These are phyloP conservation scores for Porphyridium purpureum DNA, from an alignment of 23 red algal genomes.

Conservation along the genomic window DNA sequence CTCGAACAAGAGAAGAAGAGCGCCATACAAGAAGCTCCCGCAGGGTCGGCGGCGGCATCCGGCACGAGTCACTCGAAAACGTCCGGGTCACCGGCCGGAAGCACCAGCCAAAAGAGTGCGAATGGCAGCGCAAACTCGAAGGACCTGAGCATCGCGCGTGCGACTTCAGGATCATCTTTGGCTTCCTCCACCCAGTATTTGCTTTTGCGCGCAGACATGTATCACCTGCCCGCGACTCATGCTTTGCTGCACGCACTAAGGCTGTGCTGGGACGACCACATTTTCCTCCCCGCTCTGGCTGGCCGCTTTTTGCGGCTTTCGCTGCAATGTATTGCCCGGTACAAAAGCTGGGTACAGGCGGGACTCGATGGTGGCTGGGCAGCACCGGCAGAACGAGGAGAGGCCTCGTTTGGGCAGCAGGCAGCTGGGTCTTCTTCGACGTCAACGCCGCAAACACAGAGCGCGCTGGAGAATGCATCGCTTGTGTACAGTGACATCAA, in stretches of 20 bases:
- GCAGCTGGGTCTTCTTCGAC: not conserved
- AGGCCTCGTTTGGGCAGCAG: not conserved
- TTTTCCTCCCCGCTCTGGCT: slow-evolving; percentile 30
- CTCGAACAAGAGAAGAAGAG: no score
- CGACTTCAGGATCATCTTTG: not conserved
- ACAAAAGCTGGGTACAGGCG: slow-evolving; percentile 35
- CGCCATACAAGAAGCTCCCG: not conserved
- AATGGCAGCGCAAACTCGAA: not conserved
- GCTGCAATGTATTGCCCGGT: slow-evolving; percentile 39
- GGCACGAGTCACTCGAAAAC: not conserved
- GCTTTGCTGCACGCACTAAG: slow-evolving; percentile 18
- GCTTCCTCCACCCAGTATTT: no score
- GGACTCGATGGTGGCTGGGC: slow-evolving; percentile 52
- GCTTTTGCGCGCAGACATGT: slow-evolving; percentile 25
- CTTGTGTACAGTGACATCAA: slow-evolving; percentile 28
- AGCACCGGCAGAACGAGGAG: not conserved
- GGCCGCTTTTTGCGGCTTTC: slow-evolving; percentile 50
- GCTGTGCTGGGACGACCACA: slow-evolving; percentile 35
- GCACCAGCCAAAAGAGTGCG: not conserved
- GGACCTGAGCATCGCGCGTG: not conserved
- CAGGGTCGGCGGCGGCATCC: not conserved
- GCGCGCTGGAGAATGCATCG: not conserved
- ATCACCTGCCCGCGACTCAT: slow-evolving; percentile 23
- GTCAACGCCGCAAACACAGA: not conserved
- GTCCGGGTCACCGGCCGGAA: not conserved